These are phyloP conservation scores for Aspergillus sp. DNA, from an alignment of 2,329 filamentous ascomycete genomes.

Conservation along the genomic window DNA sequence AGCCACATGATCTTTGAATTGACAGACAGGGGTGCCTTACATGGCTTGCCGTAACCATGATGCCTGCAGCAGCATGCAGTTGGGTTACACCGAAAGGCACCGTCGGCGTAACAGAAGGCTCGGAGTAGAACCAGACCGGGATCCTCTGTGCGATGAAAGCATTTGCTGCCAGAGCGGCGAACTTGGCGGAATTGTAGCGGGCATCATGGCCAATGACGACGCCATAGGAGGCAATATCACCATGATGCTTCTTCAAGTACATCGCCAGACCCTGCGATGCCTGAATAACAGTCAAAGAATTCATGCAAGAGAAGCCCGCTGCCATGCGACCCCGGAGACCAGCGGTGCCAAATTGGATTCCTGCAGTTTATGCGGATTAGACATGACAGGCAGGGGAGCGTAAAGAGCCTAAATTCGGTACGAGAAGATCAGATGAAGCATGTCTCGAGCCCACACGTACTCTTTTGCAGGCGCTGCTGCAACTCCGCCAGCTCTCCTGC, in stretches of 20 bases:
- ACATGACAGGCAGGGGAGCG: slow-evolving; percentile 1
- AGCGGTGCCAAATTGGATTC: slow-evolving; percentile 64
- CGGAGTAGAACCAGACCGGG: slow-evolving; percentile 61
- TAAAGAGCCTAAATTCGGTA: slow-evolving; percentile 6
- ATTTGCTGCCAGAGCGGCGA: slow-evolving; percentile 61
- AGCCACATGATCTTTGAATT: not conserved
- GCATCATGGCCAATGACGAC: slow-evolving; percentile 66
- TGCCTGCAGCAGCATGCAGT: slow-evolving; percentile 57
- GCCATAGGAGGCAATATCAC: slow-evolving; percentile 46
- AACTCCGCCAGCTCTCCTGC: slow-evolving; percentile 51
- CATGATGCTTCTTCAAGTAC: slow-evolving; percentile 54
- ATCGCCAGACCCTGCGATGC: slow-evolving; percentile 66
- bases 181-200: slow-evolving; percentile 62
- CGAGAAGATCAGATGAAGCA: not conserved
- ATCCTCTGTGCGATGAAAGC: slow-evolving; percentile 61
- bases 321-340: slow-evolving; percentile 66
- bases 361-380: slow-evolving; percentile 25
- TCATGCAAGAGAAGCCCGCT: slow-evolving; percentile 64
- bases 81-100: slow-evolving; percentile 62
- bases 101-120: slow-evolving; percentile 59
- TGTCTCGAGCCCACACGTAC: slow-evolving; percentile 32
- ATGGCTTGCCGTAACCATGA: slow-evolving; percentile 68
- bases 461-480: slow-evolving; percentile 54
- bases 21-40: slow-evolving; percentile 29
- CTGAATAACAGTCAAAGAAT: slow-evolving; percentile 61